Percentiles rank a stretch among this genome's conserved stretches.
Conservation (phyloP, 805 yeast species). For the Pichia heedii region DNA sequence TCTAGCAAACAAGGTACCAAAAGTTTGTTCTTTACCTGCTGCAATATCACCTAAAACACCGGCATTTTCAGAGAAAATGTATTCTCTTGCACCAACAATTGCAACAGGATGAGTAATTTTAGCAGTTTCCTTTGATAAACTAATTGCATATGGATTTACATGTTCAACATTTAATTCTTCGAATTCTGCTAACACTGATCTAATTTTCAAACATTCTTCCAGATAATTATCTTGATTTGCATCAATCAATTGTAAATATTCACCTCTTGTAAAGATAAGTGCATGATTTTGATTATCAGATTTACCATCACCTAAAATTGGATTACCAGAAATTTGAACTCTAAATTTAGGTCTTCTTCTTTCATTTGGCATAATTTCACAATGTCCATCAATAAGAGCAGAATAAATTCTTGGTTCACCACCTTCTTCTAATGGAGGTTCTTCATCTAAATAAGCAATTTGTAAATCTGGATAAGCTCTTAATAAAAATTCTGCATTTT, state of each 20-base stretch:
- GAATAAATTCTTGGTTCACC: constrained; percentile 68
- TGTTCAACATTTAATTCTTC: constrained; percentile 72
- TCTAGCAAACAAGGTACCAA: constrained; percentile 78
- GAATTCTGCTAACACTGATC: constrained; percentile 75
- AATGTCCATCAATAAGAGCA: constrained; percentile 73
- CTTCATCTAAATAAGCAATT: constrained; percentile 93
- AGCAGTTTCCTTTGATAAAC: constrained; percentile 44
- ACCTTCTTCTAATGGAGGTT: constrained; percentile 63
- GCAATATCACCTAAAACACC: constrained; percentile 86
- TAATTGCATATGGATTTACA: constrained; percentile 75
- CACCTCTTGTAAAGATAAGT: constrained; percentile 73
- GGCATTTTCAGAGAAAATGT: constrained; percentile 77
- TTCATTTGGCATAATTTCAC: constrained; percentile 63
- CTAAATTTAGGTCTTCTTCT: constrained; percentile 70
- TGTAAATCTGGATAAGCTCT: constrained; percentile 80
- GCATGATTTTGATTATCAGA: constrained; percentile 84
- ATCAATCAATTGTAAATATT: constrained; percentile 75
- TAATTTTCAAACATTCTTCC: constrained; percentile 77
- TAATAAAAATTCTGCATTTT: constrained; percentile 70
- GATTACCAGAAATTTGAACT: constrained; percentile 74
- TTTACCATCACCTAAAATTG: constrained; percentile 82
- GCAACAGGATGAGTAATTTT: constrained; percentile 62
- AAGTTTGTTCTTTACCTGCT: constrained; percentile 85
- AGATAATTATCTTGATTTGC: constrained; percentile 82
- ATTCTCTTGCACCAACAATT: constrained; percentile 80